Conservation (phyloP, 805 yeast genomes). For the Sugiyamaella valdiviana region DNA sequence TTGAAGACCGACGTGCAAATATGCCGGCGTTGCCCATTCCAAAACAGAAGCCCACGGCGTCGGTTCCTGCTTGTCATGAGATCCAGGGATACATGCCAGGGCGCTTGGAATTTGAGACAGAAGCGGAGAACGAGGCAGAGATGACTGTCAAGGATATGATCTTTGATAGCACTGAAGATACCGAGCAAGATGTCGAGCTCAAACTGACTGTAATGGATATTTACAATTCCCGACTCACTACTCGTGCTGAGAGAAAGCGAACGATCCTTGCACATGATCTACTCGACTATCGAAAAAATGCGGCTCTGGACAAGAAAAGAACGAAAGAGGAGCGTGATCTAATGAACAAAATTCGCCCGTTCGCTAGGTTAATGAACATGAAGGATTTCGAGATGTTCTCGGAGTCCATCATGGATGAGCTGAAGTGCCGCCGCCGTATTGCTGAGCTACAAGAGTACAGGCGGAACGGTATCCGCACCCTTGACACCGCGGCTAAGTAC, state of each 20-base stretch:
- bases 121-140: conserved; percentile 96
- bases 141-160: conserved; percentile 89
- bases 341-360: conserved; percentile 67
- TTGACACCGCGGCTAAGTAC: conserved; percentile 76
- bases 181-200: conserved; percentile 79
- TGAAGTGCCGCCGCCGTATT: conserved; percentile 71
- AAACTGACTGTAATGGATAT: conserved; percentile 83
- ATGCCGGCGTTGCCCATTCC: conserved; percentile 78
- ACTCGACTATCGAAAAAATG: conserved; percentile 77
- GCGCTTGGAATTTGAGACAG: conserved; percentile 91
- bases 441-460: conserved; percentile 93
- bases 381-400: conserved; percentile 73
- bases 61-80: conserved; percentile 94
- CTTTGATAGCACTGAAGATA: conserved; percentile 82
- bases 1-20: conserved; percentile 57
- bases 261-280: conserved; percentile 67
- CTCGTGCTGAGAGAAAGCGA: conserved; percentile 91
- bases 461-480: conserved; percentile 73
- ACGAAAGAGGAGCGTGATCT: conserved; percentile 86
- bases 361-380: conserved; percentile 71
- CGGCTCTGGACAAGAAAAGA: conserved; percentile 76
- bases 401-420: conserved; percentile 68
- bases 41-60: conserved; percentile 80
- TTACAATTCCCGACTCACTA: conserved; percentile 79
- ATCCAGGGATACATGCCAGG: conserved; percentile 99